Conservation (phyloP, 2,329 filamentous ascomycete species). For the Colletotrichum sp. region DNA sequence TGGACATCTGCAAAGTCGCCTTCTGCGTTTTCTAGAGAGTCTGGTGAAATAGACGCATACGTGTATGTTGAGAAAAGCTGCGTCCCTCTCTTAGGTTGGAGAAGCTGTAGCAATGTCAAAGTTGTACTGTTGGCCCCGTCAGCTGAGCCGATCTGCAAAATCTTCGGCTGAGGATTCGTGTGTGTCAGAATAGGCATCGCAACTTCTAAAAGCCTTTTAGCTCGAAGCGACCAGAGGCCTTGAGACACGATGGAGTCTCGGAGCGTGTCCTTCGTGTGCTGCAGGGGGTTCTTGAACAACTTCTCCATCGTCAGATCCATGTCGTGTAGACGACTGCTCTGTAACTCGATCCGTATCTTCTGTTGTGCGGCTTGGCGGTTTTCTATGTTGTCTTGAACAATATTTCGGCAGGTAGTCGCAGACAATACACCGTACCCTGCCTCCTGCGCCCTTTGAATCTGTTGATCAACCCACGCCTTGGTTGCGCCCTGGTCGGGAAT, state of each 20-base stretch:
- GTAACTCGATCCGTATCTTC: background rate
- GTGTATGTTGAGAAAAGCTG: background rate
- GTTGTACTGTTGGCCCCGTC: background rate
- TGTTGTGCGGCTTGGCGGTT: background rate
- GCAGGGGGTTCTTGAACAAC: background rate
- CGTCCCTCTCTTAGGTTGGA: background rate
- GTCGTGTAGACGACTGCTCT: background rate
- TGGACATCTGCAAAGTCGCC: background rate
- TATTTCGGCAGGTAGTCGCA: background rate
- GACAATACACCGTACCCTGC: background rate
- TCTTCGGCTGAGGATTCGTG: background rate
- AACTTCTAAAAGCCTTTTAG: background rate
- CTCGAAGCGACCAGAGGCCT: background rate
- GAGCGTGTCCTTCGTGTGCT: background rate
- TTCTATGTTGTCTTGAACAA: background rate
- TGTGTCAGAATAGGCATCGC: background rate
- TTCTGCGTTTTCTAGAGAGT: background rate
- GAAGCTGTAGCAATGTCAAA: background rate
- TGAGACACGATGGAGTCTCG: background rate
- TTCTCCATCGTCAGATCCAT: background rate
- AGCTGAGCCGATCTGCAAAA: background rate
- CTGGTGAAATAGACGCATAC: background rate
- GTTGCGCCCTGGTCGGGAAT: background rate
- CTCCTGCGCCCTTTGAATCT: background rate
- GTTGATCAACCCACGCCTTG: background rate